phyloP scores from a whole-genome alignment of 805 yeast genomes.

The Wickerhamiella bombiphila region DNA sequence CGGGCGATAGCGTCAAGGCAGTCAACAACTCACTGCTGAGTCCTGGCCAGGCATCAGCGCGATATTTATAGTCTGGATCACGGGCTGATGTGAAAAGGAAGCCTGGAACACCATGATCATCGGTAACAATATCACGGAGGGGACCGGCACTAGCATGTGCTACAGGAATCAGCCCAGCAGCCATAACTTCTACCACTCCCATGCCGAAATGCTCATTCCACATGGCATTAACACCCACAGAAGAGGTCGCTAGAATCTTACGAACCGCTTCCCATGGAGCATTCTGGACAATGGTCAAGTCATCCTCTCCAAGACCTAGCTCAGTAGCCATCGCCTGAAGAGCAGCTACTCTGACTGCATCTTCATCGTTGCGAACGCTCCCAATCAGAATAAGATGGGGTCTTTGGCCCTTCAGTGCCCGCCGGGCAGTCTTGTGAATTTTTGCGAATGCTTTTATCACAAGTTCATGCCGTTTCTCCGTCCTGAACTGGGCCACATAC shows the following conservation, averaged over 20 bases:
- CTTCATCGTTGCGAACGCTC: constrained; percentile 58
- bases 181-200: constrained; percentile 84
- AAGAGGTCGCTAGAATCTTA: constrained; percentile 37
- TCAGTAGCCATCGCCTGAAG: constrained; percentile 34
- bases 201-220: constrained; percentile 99
- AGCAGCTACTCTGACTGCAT: constrained; percentile 40
- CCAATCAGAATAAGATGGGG: constrained; percentile 70
- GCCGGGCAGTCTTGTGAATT: constrained; percentile 23
- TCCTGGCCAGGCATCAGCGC: constrained; percentile 25
- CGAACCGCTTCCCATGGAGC: constrained; percentile 54
- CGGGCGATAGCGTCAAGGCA: constrained; percentile 28
- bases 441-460: constrained; percentile 48
- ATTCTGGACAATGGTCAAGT: constrained; percentile 49
- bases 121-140: constrained; percentile 61
- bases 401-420: constrained; percentile 11
- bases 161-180: constrained; percentile 74
- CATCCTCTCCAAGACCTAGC: constrained; percentile 29
- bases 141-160: constrained; percentile 97
- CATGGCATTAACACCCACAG: constrained; percentile 86
- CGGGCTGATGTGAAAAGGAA: constrained; percentile 55
- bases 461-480: constrained; percentile 79
- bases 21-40: constrained; percentile 36
- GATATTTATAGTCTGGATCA: constrained; percentile 59
- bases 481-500: constrained; percentile 83
- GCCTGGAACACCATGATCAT: constrained; percentile 42